Evolutionary conservation across 2,329 filamentous ascomycete species (phyloP), one percentile per base, ranked within the genome.

Genomic region (Pyricularia sp.): DNA sequence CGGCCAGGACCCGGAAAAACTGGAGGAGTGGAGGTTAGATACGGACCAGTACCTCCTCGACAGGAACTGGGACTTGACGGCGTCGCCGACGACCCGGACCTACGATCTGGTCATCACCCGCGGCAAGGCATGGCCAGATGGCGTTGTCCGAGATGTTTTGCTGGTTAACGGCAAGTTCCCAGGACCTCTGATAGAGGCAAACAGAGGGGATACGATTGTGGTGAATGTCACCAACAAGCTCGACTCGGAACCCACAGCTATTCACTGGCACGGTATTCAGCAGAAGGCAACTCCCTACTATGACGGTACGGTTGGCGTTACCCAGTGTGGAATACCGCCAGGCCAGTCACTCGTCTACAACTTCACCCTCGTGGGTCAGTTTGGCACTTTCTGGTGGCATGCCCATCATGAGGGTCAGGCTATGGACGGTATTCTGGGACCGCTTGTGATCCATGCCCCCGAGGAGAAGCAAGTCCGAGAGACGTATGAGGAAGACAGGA

Each of bases 81-180:
- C 84, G 0, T 71, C 79, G 2, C 81, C 83, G 0, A 81, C 80
- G 23, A 81, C 79, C 1, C 81, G 88, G 72, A 82, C 86, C 69
- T 88, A 87, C 72, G 78, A 83, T 69, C 91, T 88, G 86, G 84
- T 79, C 0, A 83, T 91, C 31, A 76, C 78, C 7, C 85, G 90
- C 69, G 83, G 83, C 36, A 78, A 81, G 0, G 81, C 59, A 76
- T 81, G 71, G 77, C 79, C 70, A 5, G 69, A 70, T 26, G 69
- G 69, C 25, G 67, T 70, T 30, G 64, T 66, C 23, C 66, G 70
- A 26, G 66, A 66, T 26, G 65, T 73, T 63, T 59, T 73, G 71
- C 85, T 90, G 61, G 91, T 93, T 77, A 92, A 94, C 74, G 87
- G 88, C 42, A 82, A 90, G 75, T 93, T 91, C 78, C 92, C 92